Evolutionary conservation across 352 stramenopile genomes (phyloP), one percentile per base, ranked within the genome.

Genomic region (Pythium rhizo-oryzae): DNA sequence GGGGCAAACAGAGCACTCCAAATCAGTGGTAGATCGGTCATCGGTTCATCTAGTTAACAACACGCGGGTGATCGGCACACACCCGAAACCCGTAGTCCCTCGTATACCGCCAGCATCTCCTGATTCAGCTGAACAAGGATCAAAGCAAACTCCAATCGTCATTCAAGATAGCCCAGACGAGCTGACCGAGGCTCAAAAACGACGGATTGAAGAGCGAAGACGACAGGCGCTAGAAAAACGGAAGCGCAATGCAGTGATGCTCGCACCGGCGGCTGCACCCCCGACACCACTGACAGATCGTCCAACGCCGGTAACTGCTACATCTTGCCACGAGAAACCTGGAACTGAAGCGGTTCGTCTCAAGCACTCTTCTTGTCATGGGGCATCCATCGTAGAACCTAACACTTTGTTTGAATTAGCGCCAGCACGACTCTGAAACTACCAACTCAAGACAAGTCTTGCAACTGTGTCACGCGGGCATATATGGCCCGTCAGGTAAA

Each of bases 211-310:
- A 65, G 43, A 60, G 5, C 76, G 77, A 33, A 72, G 87, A 19
- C 72, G 59, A 21, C 79, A 90, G 50, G 85, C 85, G 35, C 70
- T 95, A 18, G 79, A 85, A 39, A 84, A 85, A 57, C 69, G 81
- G 30, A 78, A 80, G 69, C 74, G 73, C 21, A 28, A 28, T 30
- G 18, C 19, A 55, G 2, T 16, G 15, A 33, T 21, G 5, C 23
- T 15, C 49, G 24, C 15, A 19, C 28, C 28, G 28, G 28, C 28
- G 3, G 28, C 28, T 33, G 28, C 28, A 33, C 28, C 28, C 28
- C 28, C 28, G 28, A 33, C 28, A 33, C 28, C 28, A 2, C 28
- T 7, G 28, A 33, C 28, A 33, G 18, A 41, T 8, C n/a, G 4
- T 23, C 12, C 47, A 53, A 11, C 12, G 35, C 6, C 6, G 35